phyloP scores from a whole-genome alignment of 345 rosid species.

The Laguncularia racemosa region DNA sequence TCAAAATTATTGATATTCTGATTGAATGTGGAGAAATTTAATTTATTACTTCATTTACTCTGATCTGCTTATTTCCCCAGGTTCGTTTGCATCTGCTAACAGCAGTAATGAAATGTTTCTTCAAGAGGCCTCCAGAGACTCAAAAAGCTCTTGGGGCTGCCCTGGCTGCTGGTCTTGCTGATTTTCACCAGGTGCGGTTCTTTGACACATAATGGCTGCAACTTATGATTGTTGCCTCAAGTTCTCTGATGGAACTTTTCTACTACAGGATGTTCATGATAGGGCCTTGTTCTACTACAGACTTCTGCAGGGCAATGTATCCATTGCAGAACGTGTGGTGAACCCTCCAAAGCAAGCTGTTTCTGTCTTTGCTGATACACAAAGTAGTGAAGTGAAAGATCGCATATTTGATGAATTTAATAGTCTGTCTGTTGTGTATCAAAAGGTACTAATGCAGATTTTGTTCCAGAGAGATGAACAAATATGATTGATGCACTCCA shows the following conservation, averaged over 20 bases:
- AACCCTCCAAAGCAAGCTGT: conserved; percentile 99
- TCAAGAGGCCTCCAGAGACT: conserved; percentile 94
- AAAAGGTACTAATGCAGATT: conserved; percentile 41
- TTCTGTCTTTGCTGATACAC: conserved; percentile 96
- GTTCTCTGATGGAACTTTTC: conserved; percentile 5
- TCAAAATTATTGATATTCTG: too few species aligned
- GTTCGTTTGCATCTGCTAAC: conserved; percentile 95
- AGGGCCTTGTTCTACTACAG: conserved; percentile 97
- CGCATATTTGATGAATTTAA: conserved; percentile 95
- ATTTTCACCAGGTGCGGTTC: conserved; percentile 72
- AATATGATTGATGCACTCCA: too few species aligned
- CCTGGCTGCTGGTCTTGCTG: conserved; percentile 78
- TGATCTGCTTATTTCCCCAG: conserved; percentile 36
- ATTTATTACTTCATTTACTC: not conserved
- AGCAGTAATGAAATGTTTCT: conserved; percentile 93
- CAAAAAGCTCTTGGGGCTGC: conserved; percentile 86
- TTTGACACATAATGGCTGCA: not conserved
- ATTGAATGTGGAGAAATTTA: too few species aligned
- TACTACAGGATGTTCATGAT: conserved; percentile 93
- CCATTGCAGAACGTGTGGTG: conserved; percentile 73
- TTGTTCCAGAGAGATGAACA: too few species aligned
- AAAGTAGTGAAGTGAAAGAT: conserved; percentile 93
- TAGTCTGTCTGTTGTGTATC: conserved; percentile 88
- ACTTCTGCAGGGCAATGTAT: conserved; percentile 65
- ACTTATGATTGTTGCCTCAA: conserved; percentile 8